These are phyloP conservation scores for Penicillium bialowiezense DNA, from an alignment of 495 filamentous ascomycete genomes.

Conservation along the genomic window DNA sequence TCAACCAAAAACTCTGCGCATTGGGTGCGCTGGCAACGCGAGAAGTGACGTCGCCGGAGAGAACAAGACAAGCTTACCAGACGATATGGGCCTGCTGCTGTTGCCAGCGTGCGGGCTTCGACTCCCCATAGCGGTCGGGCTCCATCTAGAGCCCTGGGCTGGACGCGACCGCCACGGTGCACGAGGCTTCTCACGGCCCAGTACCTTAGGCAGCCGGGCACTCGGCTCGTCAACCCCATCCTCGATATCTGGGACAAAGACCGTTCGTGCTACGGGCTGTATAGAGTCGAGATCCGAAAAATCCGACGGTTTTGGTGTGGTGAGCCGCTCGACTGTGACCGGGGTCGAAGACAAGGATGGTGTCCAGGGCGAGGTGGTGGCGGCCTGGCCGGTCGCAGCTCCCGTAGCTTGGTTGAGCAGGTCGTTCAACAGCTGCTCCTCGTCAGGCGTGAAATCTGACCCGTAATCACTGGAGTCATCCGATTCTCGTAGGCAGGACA, in stretches of 20 bases:
- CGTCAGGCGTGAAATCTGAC: constrained; percentile 66
- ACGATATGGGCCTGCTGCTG: constrained; percentile 28
- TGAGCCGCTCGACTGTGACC: constrained; percentile 4
- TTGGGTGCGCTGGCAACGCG: not conserved
- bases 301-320: constrained; percentile 6
- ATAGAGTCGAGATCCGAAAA: constrained; percentile 7
- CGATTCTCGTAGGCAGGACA: constrained; percentile 34
- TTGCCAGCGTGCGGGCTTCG: constrained; percentile 30
- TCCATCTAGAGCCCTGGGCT: constrained; percentile 7
- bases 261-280: constrained; percentile 10
- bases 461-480: constrained; percentile 57
- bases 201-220: constrained; percentile 38
- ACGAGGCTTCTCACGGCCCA: constrained; percentile 38
- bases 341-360: constrained; percentile 7
- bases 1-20: constrained; percentile 2
- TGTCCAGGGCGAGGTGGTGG: constrained; percentile 16
- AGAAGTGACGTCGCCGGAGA: not conserved
- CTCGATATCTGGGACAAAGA: constrained; percentile 33
- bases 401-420: constrained; percentile 38
- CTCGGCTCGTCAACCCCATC: constrained; percentile 31
- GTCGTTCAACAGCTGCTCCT: constrained; percentile 51
- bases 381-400: constrained; percentile 20
- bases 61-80: constrained; percentile 26
- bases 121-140: constrained; percentile 4
- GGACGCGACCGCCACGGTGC: constrained; percentile 31